Base-by-base conservation (phyloP, 208 protist species). In the Trypanosoma boissoni region DNA sequence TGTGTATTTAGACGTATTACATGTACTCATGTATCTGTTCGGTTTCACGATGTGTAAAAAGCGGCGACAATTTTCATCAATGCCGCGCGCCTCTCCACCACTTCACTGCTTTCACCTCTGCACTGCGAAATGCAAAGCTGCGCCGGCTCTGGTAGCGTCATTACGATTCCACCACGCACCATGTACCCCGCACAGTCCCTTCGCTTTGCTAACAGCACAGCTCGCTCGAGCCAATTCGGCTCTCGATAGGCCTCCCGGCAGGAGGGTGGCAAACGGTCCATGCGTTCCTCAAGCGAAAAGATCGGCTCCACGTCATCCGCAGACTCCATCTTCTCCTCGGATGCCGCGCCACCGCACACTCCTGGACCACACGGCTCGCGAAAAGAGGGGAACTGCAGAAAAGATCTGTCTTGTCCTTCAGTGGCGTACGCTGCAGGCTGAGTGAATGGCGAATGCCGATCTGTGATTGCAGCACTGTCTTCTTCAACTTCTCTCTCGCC, bases 151-250 rank as follows among this genome's bases (percentile, higher is more conserved):
- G 61, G 61, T 9, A 37, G 58, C 27, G 28, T 6, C 27, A 20
- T 26, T 5, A 3, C 4, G 7, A 18, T n/a, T n/a, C n/a, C n/a
- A 39, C 12, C 34, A 12, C 8, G 34, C 34, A 23, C 9, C 16
- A 16, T 9, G 31, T 8, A 24, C n/a, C 32, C 36, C 7, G 9
- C 3, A 8, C 29, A 12, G 16, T 57, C 9, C 9, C 31, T 36
- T 16, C 16, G 21, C 32, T 29, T 27, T 29, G 64, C 29, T 9
- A 16, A 28, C 55, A 69, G 59, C 31, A 69, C 8, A 1, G 55
- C 64, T 10, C 64, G 55, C 23, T 69, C 64, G 1, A 69, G 48
- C 64, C 64, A 69, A 50, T 69, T 69, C 14, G 64, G 55, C 8
- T 69, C 53, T 6, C 21, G 23, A 28, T 56, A 55, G 23, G 62